phyloP scores from a whole-genome alignment of 2,329 filamentous ascomycete species.

The Phoma herbarum region DNA sequence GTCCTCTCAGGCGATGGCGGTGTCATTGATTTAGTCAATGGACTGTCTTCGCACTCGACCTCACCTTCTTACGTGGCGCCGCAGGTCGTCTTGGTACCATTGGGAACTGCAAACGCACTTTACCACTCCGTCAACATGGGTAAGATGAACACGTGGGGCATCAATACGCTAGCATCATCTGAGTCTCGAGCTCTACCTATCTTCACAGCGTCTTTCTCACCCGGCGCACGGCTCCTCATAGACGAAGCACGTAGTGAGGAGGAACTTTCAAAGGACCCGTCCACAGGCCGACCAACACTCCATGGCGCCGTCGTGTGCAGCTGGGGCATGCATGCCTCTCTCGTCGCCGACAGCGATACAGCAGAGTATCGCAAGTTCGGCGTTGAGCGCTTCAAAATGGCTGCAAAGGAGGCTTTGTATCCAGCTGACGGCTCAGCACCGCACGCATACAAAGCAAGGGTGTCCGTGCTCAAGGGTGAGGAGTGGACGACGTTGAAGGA shows the following conservation, averaged over 20 bases:
- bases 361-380: constrained; percentile 80
- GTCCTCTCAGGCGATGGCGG: constrained; percentile 90
- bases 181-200: constrained; percentile 51
- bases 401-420: constrained; percentile 77
- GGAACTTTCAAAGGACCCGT: constrained; percentile 33
- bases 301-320: constrained; percentile 86
- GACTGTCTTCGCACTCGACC: constrained; percentile 54
- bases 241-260: constrained; percentile 57
- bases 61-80: constrained; percentile 57
- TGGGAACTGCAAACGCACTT: constrained; percentile 61
- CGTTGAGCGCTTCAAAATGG: constrained; percentile 81
- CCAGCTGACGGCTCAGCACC: constrained; percentile 62
- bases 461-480: constrained; percentile 54
- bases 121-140: constrained; percentile 56
- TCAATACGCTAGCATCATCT: constrained; percentile 50
- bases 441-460: constrained; percentile 65
- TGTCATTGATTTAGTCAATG: constrained; percentile 82
- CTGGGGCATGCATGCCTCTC: constrained; percentile 87
- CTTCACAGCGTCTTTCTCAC: constrained; percentile 57
- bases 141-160: constrained; percentile 53
- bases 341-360: constrained; percentile 93
- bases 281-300: constrained; percentile 44
- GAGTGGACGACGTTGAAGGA: constrained; percentile 51
- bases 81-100: constrained; percentile 63
- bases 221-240: constrained; percentile 53